Conservation (phyloP, 768 basidiomycete genomes). For the Boletus patriciae region DNA sequence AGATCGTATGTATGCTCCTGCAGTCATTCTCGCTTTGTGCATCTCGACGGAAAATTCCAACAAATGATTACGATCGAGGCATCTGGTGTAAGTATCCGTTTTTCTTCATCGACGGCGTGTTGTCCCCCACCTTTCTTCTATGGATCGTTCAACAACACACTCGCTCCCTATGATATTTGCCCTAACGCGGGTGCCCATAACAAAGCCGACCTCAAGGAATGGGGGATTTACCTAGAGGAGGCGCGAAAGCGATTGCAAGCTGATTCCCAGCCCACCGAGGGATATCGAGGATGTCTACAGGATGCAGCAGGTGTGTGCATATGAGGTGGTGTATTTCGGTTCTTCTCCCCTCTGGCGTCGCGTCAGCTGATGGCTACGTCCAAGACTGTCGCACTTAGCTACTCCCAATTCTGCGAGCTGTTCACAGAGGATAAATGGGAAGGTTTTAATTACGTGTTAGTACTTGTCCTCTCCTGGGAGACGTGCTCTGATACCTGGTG, state of each 20-base stretch:
- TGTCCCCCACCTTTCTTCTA: background rate
- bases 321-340: slow-evolving; percentile 58
- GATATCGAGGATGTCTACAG: slow-evolving; percentile 68
- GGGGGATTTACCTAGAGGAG: slow-evolving; percentile 46
- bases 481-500: background rate
- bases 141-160: slow-evolving; percentile 74
- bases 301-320: slow-evolving; percentile 79
- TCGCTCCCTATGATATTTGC: slow-evolving; percentile 84
- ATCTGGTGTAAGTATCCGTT: slow-evolving; percentile 44
- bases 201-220: slow-evolving; percentile 55
- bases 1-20: slow-evolving; percentile 68
- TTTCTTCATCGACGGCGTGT: background rate
- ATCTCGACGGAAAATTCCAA: slow-evolving; percentile 69
- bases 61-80: slow-evolving; percentile 76
- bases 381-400: slow-evolving; percentile 90
- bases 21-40: slow-evolving; percentile 67
- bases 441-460: slow-evolving; percentile 89
- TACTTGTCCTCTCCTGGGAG: too few relatives aligned
- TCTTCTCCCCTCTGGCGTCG: background rate
- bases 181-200: slow-evolving; percentile 49
- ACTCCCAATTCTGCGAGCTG: slow-evolving; percentile 86
- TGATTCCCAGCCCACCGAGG: slow-evolving; percentile 33
- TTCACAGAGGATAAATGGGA: slow-evolving; percentile 95
- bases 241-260: too few relatives aligned
- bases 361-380: background rate